Conservation (phyloP, 2,329 filamentous ascomycete genomes). For the Macrophomina tecta region DNA sequence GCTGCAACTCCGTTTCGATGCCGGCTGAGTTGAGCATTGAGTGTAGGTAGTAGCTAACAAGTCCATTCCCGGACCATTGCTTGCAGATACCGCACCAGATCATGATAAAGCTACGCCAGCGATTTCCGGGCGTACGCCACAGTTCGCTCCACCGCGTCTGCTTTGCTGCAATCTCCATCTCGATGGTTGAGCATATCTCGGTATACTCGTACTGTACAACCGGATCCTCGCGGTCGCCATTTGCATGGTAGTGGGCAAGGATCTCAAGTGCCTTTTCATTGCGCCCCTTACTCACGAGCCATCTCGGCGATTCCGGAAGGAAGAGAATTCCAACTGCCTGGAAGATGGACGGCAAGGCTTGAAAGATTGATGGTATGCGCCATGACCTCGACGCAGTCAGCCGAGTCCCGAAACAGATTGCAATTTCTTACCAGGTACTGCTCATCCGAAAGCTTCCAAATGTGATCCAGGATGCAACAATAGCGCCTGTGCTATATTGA, state of each 20-base stretch:
- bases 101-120: slow-evolving; percentile 60
- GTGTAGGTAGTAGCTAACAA: slow-evolving; percentile 52
- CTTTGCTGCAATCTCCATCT: slow-evolving; percentile 55
- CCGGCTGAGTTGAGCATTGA: slow-evolving; percentile 42
- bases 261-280: slow-evolving; percentile 67
- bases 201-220: slow-evolving; percentile 70
- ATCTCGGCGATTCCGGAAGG: slow-evolving; percentile 70
- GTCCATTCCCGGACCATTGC: slow-evolving; percentile 63
- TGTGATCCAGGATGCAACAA: slow-evolving; percentile 55
- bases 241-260: slow-evolving; percentile 68
- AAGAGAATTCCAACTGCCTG: slow-evolving; percentile 41
- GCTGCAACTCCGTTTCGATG: slow-evolving; percentile 42
- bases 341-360: slow-evolving; percentile 44
- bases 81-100: slow-evolving; percentile 62
- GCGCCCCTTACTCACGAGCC: slow-evolving; percentile 67
- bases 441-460: slow-evolving; percentile 51
- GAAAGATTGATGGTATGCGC: slow-evolving; percentile 46
- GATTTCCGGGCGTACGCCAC: slow-evolving; percentile 51
- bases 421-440: slow-evolving; percentile 41
- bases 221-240: slow-evolving; percentile 64
- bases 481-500: slow-evolving; percentile 39
- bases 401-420: not conserved
- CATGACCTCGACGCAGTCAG: slow-evolving; percentile 34
- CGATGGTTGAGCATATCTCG: slow-evolving; percentile 70
- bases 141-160: slow-evolving; percentile 22